Evolutionary conservation across 805 yeast species (phyloP).

Genomic region (Metschnikowia santaceciliae): DNA sequence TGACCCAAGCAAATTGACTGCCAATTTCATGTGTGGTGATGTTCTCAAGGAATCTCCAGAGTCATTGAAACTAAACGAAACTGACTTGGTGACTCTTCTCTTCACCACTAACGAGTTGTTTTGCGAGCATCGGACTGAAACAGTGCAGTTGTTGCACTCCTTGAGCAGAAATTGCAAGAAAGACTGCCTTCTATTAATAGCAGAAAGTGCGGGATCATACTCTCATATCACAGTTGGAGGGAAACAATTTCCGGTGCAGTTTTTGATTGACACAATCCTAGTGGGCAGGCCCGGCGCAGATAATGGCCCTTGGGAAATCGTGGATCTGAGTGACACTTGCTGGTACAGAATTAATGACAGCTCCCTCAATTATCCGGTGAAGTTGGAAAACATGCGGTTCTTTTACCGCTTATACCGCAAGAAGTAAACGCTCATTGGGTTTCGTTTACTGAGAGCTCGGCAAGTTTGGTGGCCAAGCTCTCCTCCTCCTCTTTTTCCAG

Average conservation of each 20-base stretch:
- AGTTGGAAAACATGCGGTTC: constrained; percentile 83
- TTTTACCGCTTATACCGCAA: constrained; percentile 71
- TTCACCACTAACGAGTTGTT: constrained; percentile 89
- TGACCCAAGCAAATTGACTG: constrained; percentile 24
- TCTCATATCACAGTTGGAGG: constrained; percentile 74
- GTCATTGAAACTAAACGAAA: constrained; percentile 16
- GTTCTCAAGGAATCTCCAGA: constrained; percentile 21
- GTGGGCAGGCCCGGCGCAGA: constrained; percentile 44
- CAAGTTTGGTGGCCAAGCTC: not conserved
- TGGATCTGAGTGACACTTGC: constrained; percentile 65
- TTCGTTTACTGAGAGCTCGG: not conserved
- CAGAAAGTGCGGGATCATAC: constrained; percentile 89
- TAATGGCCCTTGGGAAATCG: constrained; percentile 61
- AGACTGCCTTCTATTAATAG: constrained; percentile 62
- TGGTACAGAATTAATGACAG: constrained; percentile 66
- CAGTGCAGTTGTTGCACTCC: constrained; percentile 40
- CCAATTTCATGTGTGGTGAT: constrained; percentile 30
- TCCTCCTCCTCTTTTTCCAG: constrained; percentile 1
- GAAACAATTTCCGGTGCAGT: constrained; percentile 78
- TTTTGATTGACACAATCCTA: constrained; percentile 68
- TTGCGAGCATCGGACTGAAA: constrained; percentile 57
- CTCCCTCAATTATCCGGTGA: constrained; percentile 54
- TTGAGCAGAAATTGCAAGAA: constrained; percentile 47
- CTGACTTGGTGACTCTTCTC: constrained; percentile 61
- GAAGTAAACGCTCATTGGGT: constrained; percentile 23